Evolutionary conservation across 345 rosid species (phyloP).

Genomic region (Eucalyptus pauciflora): DNA sequence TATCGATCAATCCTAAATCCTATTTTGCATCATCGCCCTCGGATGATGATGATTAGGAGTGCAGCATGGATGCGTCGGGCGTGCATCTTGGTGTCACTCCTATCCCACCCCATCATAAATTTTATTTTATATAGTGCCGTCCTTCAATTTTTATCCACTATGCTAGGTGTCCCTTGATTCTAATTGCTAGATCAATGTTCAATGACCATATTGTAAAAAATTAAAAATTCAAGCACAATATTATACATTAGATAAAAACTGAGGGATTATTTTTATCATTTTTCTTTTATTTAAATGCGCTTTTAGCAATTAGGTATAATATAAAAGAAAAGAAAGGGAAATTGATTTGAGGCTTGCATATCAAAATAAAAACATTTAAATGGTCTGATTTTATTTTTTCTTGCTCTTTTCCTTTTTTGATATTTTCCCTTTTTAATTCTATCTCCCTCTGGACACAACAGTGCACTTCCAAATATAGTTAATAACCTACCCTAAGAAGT

Average conservation of each 20-base stretch:
- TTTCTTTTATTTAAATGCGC: not conserved
- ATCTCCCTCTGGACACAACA: not conserved
- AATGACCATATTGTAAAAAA: not conserved
- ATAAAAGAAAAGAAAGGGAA: not conserved
- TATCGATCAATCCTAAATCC: not conserved
- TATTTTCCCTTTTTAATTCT: not conserved
- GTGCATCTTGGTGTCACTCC: too few relatives aligned
- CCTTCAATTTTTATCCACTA: accelerated
- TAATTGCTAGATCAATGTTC: not conserved
- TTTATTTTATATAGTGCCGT: too few relatives aligned
- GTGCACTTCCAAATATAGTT: not conserved
- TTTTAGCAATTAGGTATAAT: not conserved
- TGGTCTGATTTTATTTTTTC: not conserved
- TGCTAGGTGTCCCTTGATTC: not conserved
- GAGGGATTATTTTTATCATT: not conserved
- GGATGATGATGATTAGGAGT: not conserved
- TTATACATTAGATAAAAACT: too few relatives aligned
- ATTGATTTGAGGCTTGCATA: not conserved
- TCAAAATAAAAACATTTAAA: not conserved
- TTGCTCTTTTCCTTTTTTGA: not conserved
- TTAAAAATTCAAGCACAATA: not conserved
- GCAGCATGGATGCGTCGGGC: not conserved
- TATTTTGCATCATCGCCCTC: not conserved
- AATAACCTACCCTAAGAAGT: not conserved
- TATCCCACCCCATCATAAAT: too few relatives aligned